phyloP scores from a whole-genome alignment of 352 stramenopile genomes.

The Phytophthora macrochlamydospora region DNA sequence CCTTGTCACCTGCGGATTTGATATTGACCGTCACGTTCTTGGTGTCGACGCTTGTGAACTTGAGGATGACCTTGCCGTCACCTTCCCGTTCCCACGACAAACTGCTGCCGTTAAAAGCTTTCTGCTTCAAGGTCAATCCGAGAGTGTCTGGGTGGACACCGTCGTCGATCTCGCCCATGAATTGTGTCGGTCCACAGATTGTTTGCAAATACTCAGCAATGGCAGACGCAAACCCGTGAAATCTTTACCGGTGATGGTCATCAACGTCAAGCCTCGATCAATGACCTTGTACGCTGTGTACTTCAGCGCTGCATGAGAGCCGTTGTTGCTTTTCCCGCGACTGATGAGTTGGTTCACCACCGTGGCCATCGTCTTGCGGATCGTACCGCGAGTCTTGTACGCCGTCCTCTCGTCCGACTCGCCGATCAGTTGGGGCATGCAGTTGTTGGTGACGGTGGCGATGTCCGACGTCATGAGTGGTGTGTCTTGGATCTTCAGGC shows the following conservation, averaged over 20 bases:
- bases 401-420: not conserved
- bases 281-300: not conserved
- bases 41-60: not conserved
- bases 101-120: not conserved
- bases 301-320: not conserved
- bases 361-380: not conserved
- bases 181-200: not conserved
- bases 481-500: not conserved
- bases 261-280: not conserved
- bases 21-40: not conserved
- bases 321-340: not conserved
- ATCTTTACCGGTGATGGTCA: not conserved
- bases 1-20: not conserved
- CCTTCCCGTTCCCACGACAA: not conserved
- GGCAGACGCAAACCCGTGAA: not conserved
- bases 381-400: constrained; percentile 1
- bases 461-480: not conserved
- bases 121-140: not conserved
- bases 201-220: not conserved
- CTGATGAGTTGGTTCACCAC: not conserved
- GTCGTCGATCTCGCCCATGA: not conserved
- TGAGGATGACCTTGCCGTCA: not conserved
- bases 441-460: constrained; percentile 2
- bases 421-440: not conserved
- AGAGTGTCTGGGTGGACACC: not conserved